A percentile compares a stretch with the other conserved stretches of the same genome.
Evolutionary conservation across 129 eudicot genomes (phyloP).

Genomic region (Sambucus nigra): DNA sequence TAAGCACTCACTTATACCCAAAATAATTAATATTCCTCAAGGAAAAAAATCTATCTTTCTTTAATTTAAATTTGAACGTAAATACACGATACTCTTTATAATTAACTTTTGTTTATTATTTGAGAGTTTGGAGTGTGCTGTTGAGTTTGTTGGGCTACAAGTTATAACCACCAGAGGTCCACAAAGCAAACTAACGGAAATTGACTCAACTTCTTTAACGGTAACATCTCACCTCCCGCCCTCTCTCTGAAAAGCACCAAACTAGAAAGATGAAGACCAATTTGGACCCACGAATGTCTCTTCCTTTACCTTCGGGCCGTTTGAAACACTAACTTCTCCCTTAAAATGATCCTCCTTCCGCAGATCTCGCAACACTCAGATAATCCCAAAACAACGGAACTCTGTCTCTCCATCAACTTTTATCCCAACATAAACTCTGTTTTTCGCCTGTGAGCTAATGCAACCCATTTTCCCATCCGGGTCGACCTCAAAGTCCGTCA

Average conservation of each 20-base stretch:
- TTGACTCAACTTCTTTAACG: slow-evolving; percentile 8
- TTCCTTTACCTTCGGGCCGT: slow-evolving; percentile 3
- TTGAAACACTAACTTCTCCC: slow-evolving; percentile 1
- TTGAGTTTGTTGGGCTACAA: background rate
- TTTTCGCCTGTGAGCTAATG: slow-evolving; percentile 8
- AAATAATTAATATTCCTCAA: too few species aligned
- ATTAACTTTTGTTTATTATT: too few species aligned
- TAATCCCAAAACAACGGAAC: slow-evolving; percentile 8
- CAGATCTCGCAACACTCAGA: slow-evolving; percentile 20
- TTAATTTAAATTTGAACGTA: too few species aligned
- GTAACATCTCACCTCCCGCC: background rate
- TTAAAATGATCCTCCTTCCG: slow-evolving; percentile 23
- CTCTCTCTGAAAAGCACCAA: background rate
- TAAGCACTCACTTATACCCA: too few species aligned
- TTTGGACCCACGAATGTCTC: slow-evolving; percentile 24
- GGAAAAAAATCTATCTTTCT: too few species aligned
- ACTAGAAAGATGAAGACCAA: background rate
- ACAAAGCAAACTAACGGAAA: slow-evolving; percentile 1
- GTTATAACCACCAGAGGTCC: slow-evolving; percentile 3
- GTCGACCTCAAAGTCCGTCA: slow-evolving; percentile 40
- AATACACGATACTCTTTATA: too few species aligned
- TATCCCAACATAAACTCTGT: slow-evolving; percentile 19
- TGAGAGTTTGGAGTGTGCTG: too few species aligned
- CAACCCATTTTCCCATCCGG: slow-evolving; percentile 36
- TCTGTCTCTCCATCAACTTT: background rate